Evolutionary conservation across 2,329 filamentous ascomycete species (phyloP), one percentile per base, ranked within the genome.

Genomic region (Scorias spongiosa): DNA sequence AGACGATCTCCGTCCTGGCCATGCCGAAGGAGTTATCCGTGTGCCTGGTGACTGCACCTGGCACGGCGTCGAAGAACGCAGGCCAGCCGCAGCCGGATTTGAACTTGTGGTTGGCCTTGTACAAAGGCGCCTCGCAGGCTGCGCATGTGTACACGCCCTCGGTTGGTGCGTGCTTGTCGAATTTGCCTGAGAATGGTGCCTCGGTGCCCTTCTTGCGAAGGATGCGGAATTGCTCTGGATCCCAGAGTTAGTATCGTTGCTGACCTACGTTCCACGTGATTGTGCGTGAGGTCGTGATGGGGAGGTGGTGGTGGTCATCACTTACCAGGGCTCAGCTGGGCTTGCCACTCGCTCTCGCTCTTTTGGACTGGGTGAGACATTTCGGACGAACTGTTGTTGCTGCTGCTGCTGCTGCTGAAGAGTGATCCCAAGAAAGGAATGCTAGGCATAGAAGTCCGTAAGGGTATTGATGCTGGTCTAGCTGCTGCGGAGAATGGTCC

Each of bases 1-100:
- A 98, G 8, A 93, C 81, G 57, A 98, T 98, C 70, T 98, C 91
- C 11, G 79, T 95, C 52, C 91, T 72, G 58, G 71, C 61, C 84
- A 94, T 93, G 40, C 89, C 89, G 42, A 87, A 74, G 0, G 78
- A 70, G 40, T 66, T 68, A 63, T 98, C 91, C 50, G 78, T 77
- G 57, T 89, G 81, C 49, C 89, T 73, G 30, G 77, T 84, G 10
- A 98, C 86, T 1, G 89, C 89, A 2, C 87, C 88, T 0, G 91
- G 89, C 42, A 98, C 77, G 51, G 82, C 89, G 65, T 98, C 91
- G 61, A 89, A 98, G 66, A 96, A 98, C 10, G 91, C 91, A 0
- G 91, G 91, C 91, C 91, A 98, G 48, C 91, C 91, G 65, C 91
- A 98, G 37, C 87, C 86, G 14, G 84, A 93, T 64, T 84, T 84